A percentile compares a stretch with the other conserved stretches of the same genome.
Conservation (phyloP, 2,329 filamentous ascomycete species). For the Aspergillus aculeatinus region DNA sequence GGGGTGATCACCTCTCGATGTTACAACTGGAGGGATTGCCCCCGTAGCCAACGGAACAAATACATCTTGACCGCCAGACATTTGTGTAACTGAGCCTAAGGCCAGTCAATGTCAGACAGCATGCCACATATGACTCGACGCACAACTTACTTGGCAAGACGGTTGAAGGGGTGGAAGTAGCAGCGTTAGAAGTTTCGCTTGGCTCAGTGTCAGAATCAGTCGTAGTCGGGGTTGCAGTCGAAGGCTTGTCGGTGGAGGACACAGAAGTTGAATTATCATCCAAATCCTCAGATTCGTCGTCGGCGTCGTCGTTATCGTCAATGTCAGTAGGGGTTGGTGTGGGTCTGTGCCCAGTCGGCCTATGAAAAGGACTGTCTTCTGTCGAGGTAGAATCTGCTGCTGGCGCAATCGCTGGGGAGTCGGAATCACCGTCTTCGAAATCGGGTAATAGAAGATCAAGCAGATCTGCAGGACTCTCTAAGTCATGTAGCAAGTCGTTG, state of each 20-base stretch:
- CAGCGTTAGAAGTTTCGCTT: background rate
- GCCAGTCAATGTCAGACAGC: constrained; percentile 3
- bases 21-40: constrained; percentile 40
- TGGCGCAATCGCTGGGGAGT: background rate
- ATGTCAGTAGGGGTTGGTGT: background rate
- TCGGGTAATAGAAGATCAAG: constrained; percentile 13
- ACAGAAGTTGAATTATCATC: background rate
- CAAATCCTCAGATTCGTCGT: background rate
- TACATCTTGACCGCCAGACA: constrained; percentile 39
- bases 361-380: background rate
- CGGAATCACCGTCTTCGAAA: background rate
- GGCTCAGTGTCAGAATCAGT: background rate
- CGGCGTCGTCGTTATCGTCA: background rate
- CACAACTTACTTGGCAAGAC: constrained; percentile 10
- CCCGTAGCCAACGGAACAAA: constrained; percentile 44
- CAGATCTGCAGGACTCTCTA: constrained; percentile 15
- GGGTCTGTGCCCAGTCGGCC: background rate
- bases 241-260: background rate
- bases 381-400: background rate
- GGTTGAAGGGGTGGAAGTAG: background rate
- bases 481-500: constrained; percentile 15
- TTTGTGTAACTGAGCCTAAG: constrained; percentile 17
- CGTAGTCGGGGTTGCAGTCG: background rate
- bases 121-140: background rate
- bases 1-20: constrained; percentile 43